These are phyloP conservation scores for Pichia sp. DNA, from an alignment of 1,139 yeast species.

Conservation along the genomic window DNA sequence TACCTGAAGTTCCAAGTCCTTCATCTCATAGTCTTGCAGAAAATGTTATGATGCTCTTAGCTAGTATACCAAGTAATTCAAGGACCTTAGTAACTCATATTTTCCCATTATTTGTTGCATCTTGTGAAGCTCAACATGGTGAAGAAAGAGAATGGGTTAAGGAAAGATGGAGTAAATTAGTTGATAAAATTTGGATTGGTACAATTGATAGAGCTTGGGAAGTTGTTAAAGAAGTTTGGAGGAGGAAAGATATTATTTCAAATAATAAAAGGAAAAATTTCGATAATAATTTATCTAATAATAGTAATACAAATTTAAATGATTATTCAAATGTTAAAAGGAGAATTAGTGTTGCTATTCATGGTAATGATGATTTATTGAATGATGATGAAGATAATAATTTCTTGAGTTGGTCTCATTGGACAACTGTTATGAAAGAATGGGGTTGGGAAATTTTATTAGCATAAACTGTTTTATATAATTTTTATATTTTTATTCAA, in stretches of 20 bases:
- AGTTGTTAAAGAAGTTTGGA: constrained; percentile 67
- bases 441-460: constrained; percentile 69
- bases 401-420: constrained; percentile 49
- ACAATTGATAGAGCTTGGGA: constrained; percentile 59
- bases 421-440: constrained; percentile 64
- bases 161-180: constrained; percentile 50
- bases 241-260: constrained; percentile 42
- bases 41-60: constrained; percentile 50
- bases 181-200: constrained; percentile 54
- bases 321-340: constrained; percentile 23
- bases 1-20: constrained; percentile 56
- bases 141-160: constrained; percentile 60
- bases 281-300: constrained; percentile 6
- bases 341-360: constrained; percentile 32
- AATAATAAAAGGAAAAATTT: constrained; percentile 18
- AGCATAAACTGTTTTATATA: constrained; percentile 23
- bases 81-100: constrained; percentile 52
- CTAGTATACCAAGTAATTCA: constrained; percentile 56
- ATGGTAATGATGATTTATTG: constrained; percentile 37
- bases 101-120: constrained; percentile 54
- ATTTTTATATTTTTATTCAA: no score
- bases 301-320: constrained; percentile 5
- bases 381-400: constrained; percentile 30
- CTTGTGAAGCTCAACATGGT: constrained; percentile 53
- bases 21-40: constrained; percentile 52